Evolutionary conservation across 352 stramenopile genomes (phyloP).

Genomic region (Plasmopara muralis): DNA sequence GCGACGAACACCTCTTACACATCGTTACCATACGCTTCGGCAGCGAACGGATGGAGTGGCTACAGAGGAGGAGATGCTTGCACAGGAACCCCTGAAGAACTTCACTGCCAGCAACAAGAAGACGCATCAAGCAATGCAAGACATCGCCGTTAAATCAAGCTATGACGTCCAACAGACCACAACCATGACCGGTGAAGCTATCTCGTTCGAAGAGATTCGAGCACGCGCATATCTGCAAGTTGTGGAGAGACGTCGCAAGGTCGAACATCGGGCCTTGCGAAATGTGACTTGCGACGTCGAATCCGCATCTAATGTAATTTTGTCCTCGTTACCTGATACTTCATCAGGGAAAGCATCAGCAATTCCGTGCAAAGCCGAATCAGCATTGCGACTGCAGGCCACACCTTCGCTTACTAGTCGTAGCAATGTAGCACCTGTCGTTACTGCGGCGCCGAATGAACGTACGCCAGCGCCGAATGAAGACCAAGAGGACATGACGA

Average conservation of each 20-base stretch:
- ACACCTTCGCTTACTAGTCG: constrained; percentile 4
- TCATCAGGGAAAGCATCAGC: constrained; percentile 6
- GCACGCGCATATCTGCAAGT: constrained; percentile 26
- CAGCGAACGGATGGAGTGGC: constrained; percentile 61
- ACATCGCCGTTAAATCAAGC: constrained; percentile 16
- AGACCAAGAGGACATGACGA: constrained; percentile 81
- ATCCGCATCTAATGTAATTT: constrained; percentile 11
- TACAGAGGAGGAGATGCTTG: constrained; percentile 73
- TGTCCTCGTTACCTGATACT: constrained; percentile 1
- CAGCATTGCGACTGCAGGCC: constrained; percentile 4
- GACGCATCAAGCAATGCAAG: constrained; percentile 11
- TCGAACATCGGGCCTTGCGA: constrained; percentile 14
- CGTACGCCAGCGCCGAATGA: constrained; percentile 22
- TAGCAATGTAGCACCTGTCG: constrained; percentile 6
- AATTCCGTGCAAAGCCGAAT: constrained; percentile 5
- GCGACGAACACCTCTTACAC: constrained; percentile 27
- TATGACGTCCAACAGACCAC: constrained; percentile 46
- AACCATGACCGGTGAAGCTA: constrained; percentile 31
- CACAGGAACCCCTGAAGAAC: constrained; percentile 73
- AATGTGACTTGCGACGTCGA: constrained; percentile 19
- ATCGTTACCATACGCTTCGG: constrained; percentile 57
- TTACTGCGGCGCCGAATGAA: constrained; percentile 8
- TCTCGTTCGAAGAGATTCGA: constrained; percentile 81
- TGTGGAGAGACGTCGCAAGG: constrained; percentile 10
- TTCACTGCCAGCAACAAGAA: constrained; percentile 34